Evolutionary conservation across 768 basidiomycete species (phyloP), one percentile per base, ranked within the genome.

Genomic region (Mycena kentingensis): DNA sequence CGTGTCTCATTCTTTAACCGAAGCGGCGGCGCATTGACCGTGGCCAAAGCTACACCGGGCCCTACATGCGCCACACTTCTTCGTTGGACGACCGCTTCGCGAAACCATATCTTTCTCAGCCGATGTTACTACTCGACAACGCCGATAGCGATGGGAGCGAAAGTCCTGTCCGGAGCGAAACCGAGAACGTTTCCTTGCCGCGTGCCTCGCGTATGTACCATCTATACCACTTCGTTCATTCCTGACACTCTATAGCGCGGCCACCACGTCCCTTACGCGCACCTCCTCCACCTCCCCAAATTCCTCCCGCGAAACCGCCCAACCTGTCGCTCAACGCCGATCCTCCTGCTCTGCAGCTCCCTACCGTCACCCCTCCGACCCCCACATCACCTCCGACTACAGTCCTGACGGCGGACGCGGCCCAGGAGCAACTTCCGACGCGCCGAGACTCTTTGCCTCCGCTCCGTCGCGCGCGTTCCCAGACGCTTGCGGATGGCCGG

Each of bases 51-150:
- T 37, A 11, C 18, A 18, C 11, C 11, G 36, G 36, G 19, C 63
- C 32, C 50, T 67, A 54, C 59, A 63, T 48, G 52, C 65, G 67
- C 25, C 66, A 66, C 41, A 57, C 70, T 18, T 62, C 62, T 52
- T 72, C 71, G 8, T 57, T 71, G 43, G 73, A 76, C 58, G 52
- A 67, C 28, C 63, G 63, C 46, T 45, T 46, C 11, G 50, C 58
- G 28, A 79, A 77, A 54, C 75, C 76, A 6, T 78, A 72, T 64
- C 76, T 77, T 74, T 77, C 76, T 11, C 76, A 78, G 46, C 76
- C 77, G 1, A 60, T 69, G 46, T 69, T 77, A 4, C 67, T 63
- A 8, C 60, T 72, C 11, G 62, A 48, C 51, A 32, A 54, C 32
- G 54, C 44, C 21, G 52, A 57, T 24, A 52, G 58, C 19, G 62